Evolutionary conservation across 805 yeast genomes (phyloP).

Genomic region (Nadsonia fulvescens): DNA sequence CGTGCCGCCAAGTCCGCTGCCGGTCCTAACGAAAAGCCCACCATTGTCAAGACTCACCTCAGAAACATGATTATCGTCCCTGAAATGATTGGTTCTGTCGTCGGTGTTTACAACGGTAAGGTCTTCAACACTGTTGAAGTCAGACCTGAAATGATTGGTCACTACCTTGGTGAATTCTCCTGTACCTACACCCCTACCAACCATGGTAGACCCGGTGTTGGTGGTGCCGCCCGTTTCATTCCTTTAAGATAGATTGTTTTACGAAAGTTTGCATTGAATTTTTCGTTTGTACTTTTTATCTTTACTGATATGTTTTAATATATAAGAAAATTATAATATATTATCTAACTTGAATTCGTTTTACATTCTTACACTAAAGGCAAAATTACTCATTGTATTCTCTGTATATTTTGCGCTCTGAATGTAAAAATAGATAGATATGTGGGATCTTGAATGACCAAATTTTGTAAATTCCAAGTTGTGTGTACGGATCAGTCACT

Average conservation of each 20-base stretch:
- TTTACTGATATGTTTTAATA: too few relatives aligned
- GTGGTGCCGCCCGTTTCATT: conserved; percentile 58
- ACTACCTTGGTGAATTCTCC: conserved; percentile 99
- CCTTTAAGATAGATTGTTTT: conserved; percentile 49
- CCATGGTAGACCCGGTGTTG: conserved; percentile 94
- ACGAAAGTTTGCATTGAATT: too few relatives aligned
- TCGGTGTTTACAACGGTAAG: conserved; percentile 99
- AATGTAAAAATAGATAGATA: too few relatives aligned
- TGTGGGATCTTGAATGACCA: too few relatives aligned
- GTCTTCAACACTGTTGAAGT: conserved; percentile 97
- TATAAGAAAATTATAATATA: too few relatives aligned
- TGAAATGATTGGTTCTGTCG: conserved; percentile 98
- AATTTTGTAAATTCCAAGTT: too few relatives aligned
- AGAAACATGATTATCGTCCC: conserved; percentile 98
- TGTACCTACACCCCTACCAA: conserved; percentile 98
- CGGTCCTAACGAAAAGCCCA: conserved; percentile 83
- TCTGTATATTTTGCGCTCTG: too few relatives aligned
- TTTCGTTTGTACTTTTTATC: too few relatives aligned
- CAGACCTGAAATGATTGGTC: conserved; percentile 99
- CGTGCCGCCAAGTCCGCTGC: conserved; percentile 87
- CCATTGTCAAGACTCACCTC: conserved; percentile 95
- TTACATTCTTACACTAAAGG: too few relatives aligned
- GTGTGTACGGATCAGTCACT: too few relatives aligned
- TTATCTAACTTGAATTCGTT: too few relatives aligned
- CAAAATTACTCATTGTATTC: too few relatives aligned